Percentiles rank a stretch among this genome's conserved stretches.
These are phyloP conservation scores for Sordariomycetes sp. DNA, from an alignment of 2,329 filamentous ascomycete species.

Conservation along the genomic window DNA sequence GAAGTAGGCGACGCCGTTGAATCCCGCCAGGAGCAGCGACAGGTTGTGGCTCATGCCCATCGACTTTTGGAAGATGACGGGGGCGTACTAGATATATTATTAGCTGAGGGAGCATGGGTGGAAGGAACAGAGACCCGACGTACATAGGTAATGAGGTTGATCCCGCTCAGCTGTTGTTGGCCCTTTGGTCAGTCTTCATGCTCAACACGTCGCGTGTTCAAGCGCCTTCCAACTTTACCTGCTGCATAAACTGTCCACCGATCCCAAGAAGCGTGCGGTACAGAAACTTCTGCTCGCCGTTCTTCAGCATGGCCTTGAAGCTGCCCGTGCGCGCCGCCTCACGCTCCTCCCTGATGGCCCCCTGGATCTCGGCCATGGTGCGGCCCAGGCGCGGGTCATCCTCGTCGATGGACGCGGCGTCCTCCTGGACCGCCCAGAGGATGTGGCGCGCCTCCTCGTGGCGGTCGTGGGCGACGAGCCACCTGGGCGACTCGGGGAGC, in stretches of 20 bases:
- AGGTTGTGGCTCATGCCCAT: slow-evolving; percentile 29
- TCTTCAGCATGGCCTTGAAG: slow-evolving; percentile 25
- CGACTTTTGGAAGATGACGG: slow-evolving; percentile 31
- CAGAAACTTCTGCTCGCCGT: slow-evolving; percentile 28
- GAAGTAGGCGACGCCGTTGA: slow-evolving; percentile 30
- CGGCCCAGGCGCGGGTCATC: slow-evolving; percentile 15
- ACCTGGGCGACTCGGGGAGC: slow-evolving; percentile 14
- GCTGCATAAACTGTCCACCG: slow-evolving; percentile 33
- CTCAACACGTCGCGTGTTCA: background rate
- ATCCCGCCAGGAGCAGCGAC: slow-evolving; percentile 41
- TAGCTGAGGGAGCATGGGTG: background rate
- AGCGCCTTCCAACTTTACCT: background rate
- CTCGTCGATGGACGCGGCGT: slow-evolving; percentile 14
- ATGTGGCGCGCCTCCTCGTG: slow-evolving; percentile 11
- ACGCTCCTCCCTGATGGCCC: slow-evolving; percentile 26
- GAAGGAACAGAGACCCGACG: background rate
- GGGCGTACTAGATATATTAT: slow-evolving; percentile 5
- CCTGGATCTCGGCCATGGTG: slow-evolving; percentile 24
- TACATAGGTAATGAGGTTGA: background rate
- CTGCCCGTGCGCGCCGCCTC: slow-evolving; percentile 20
- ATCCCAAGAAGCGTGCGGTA: slow-evolving; percentile 22
- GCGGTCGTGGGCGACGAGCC: background rate
- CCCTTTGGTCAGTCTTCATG: background rate
- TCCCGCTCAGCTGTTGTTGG: background rate
- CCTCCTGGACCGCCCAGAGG: slow-evolving; percentile 17